Evolutionary conservation across 1,139 yeast species (phyloP), one percentile per base, ranked within the genome.

Genomic region (Protomyces gravidus): DNA sequence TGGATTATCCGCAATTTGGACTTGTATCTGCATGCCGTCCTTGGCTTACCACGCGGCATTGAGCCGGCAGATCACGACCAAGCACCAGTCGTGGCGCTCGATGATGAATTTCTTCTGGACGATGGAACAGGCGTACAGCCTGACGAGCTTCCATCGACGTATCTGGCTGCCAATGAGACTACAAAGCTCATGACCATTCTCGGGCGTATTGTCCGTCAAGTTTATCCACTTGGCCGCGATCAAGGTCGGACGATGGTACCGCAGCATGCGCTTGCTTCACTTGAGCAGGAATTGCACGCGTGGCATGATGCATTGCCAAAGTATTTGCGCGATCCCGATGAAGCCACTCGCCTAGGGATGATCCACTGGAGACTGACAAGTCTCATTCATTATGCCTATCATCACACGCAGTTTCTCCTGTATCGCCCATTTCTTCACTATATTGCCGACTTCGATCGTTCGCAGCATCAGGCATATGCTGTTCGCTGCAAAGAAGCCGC

Each of bases 1-100:
- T 89, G 88, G 82, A 86, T 96, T 1, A 85, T 90, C 64, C 85
- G 89, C 70, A 89, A 89, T 69, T 84, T 89, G 89, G 97, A 90
- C 69, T 83, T 89, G 52, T 89, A 89, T 69, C 87, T 89, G 63
- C 89, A 89, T 71, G 88, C 96, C 2, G 84, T 90, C 78, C 72
- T 90, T 63, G 97, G 97, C 1, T 75, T 89, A 60, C 97, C 97
- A 1, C 76, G 92, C 65, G 76, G 80, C 64, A 68, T 73, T 4
- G 72, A 77, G 53, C 88, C 85, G 62, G 89, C 85, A 64, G 96
- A 89, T 68, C 86, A 87, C 68, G 96, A 89, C 73, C 97, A 90
- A 71, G 89, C 84, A 55, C 75, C 88, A 63, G 97, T 97, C 0
- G 77, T 80, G 32, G 96, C 89, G 66, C 75, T 89, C 50, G 95